Base-by-base conservation (phyloP, 2,329 filamentous ascomycete genomes). In the Penicillium brasilianum region DNA sequence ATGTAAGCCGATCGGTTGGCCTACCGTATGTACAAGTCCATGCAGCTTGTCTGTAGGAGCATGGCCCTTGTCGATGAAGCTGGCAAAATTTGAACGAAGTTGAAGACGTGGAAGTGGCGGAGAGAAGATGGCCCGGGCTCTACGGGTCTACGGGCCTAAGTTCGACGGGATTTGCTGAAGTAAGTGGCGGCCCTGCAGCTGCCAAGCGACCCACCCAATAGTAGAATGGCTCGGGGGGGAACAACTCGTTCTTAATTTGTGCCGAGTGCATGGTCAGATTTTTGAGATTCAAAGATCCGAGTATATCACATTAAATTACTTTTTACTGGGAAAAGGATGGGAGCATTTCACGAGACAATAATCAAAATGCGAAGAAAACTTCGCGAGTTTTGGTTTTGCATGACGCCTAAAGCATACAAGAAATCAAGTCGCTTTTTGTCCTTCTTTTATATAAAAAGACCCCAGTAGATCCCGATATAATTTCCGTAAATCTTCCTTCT, bases 361-460 rank as follows among this genome's bases (percentile, higher is more conserved):
- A 39, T 22, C 32, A 25, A 25, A n/a, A 30, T 18, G 34, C 34
- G 34, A 37, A 20, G 20, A 41, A 18, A 53, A 30, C 18, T 8
- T 54, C 36, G 43, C 41, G 8, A 13, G 56, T 46, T 64, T 50
- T 64, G 59, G 59, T 41, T 61, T 56, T 59, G 54, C 49, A 39
- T 52, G 53, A 61, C 59, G 59, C 59, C 56, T 57, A 50, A 50
- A 52, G 54, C 62, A 62, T 60, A 59, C 53, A 64, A 22, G 37
- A 55, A 60, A 58, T 50, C 8, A 53, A 56, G 53, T 62, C 59
- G 64, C 62, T 66, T 66, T 65, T 65, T 39, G 54, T 34, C 57
- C 50, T 61, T 60, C 50, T 62, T 62, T 64, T 58, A 50, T 30
- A 50, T 50, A 50, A 57, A 57, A 66, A 58, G 50, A 55, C 62